Evolutionary conservation across 1,139 yeast genomes (phyloP).

Genomic region (Casaregolazyma lundiana): DNA sequence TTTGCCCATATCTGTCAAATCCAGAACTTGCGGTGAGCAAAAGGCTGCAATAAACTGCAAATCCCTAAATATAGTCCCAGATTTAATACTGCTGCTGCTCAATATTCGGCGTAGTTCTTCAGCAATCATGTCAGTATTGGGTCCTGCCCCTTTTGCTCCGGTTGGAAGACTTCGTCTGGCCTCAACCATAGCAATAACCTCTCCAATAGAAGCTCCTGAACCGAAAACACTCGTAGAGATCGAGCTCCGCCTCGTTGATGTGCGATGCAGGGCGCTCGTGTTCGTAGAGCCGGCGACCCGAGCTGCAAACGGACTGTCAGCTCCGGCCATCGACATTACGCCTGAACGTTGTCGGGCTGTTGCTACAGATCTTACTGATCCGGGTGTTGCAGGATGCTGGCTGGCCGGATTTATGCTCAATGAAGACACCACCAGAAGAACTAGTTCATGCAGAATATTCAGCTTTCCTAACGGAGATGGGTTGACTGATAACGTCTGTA

Average conservation of each 20-base stretch:
- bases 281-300: conserved; percentile 1
- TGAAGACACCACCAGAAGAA: conserved; percentile 29
- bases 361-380: conserved; percentile 17
- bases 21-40: conserved; percentile 32
- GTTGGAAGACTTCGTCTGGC: conserved; percentile 22
- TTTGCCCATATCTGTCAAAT: conserved; percentile 32
- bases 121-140: conserved; percentile 33
- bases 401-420: conserved; percentile 16
- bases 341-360: conserved; percentile 16
- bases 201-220: conserved; percentile 24
- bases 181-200: conserved; percentile 23
- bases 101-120: conserved; percentile 30
- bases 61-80: conserved; percentile 34
- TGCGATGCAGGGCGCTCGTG: neutral
- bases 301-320: conserved; percentile 7
- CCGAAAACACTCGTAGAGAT: conserved; percentile 13
- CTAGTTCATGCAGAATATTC: conserved; percentile 28
- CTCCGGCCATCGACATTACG: conserved; percentile 21
- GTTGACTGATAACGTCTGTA: conserved; percentile 25
- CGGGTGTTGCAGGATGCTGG: conserved; percentile 19
- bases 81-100: conserved; percentile 24
- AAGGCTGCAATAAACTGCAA: conserved; percentile 36
- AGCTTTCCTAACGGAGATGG: conserved; percentile 32
- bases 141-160: conserved; percentile 18
- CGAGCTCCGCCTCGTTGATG: conserved; percentile 12